phyloP scores from a whole-genome alignment of 2,329 filamentous ascomycete genomes.

The Fusarium sublunatum region DNA sequence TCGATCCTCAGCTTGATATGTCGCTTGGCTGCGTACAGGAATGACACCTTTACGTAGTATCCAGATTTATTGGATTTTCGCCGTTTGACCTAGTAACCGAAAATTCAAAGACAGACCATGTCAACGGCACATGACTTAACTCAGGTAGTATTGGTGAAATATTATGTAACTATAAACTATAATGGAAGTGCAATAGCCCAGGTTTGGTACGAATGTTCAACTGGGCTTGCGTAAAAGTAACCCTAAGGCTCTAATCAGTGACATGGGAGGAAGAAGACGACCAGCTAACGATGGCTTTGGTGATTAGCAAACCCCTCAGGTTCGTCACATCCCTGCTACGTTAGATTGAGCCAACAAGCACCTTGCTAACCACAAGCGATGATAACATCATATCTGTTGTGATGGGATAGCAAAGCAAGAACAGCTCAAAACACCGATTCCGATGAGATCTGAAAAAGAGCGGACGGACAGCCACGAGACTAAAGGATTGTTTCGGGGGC shows the following conservation, averaged over 20 bases:
- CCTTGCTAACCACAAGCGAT: slow-evolving; percentile 16
- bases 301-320: slow-evolving; percentile 38
- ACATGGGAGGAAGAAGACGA: not conserved
- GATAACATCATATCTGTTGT: slow-evolving; percentile 22
- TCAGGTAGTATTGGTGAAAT: not conserved
- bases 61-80: slow-evolving; percentile 1
- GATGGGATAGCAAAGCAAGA: slow-evolving; percentile 7
- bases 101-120: not conserved
- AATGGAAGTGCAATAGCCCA: not conserved
- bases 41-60: no score
- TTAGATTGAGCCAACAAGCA: slow-evolving; percentile 8
- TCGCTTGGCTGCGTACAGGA: slow-evolving; percentile 10
- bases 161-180: not conserved
- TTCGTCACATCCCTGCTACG: slow-evolving; percentile 39
- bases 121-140: not conserved
- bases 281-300: not conserved
- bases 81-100: slow-evolving; percentile 16
- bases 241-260: not conserved
- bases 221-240: no score
- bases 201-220: not conserved
- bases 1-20: slow-evolving; percentile 31
- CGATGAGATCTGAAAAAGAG: slow-evolving; percentile 8
- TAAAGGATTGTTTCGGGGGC: slow-evolving; percentile 34
- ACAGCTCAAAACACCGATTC: slow-evolving; percentile 10
- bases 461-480: slow-evolving; percentile 11